These are phyloP conservation scores for Cystobasidium onofrii DNA, from an alignment of 768 basidiomycete species.

Conservation along the genomic window DNA sequence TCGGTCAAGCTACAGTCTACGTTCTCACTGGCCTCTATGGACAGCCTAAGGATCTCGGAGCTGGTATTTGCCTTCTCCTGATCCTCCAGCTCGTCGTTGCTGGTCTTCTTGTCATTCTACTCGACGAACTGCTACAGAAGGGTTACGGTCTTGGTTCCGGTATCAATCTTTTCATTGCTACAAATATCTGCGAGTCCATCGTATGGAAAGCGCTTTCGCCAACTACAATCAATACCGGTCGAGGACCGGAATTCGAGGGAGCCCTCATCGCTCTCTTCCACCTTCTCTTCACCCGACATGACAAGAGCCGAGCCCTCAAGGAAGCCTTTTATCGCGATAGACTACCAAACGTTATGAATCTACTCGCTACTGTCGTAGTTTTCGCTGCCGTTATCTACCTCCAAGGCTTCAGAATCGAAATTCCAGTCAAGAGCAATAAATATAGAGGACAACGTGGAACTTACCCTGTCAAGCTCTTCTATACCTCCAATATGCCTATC, in stretches of 20 bases:
- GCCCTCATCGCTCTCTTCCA: conserved; percentile 95
- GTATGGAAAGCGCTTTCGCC: conserved; percentile 99
- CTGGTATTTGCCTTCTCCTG: conserved; percentile 90
- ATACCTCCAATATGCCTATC: conserved; percentile 99
- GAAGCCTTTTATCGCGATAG: conserved; percentile 98
- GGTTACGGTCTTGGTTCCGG: conserved; percentile 98
- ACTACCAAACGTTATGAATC: conserved; percentile 95
- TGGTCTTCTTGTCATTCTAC: conserved; percentile 90
- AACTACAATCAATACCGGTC: conserved; percentile 93
- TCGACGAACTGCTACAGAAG: conserved; percentile 97
- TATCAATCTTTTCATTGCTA: conserved; percentile 97
- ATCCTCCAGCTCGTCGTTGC: conserved; percentile 93
- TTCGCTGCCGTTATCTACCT: conserved; percentile 95
- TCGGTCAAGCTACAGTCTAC: conserved; percentile 94
- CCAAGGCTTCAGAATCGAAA: conserved; percentile 97
- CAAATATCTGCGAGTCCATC: conserved; percentile 99
- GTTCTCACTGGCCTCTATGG: conserved; percentile 95
- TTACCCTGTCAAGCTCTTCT: conserved; percentile 97
- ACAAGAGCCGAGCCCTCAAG: conserved; percentile 90
- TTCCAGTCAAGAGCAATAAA: conserved; percentile 91
- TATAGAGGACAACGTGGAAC: conserved; percentile 92
- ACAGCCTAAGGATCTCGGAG: conserved; percentile 81
- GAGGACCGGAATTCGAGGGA: conserved; percentile 96
- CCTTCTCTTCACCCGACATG: conserved; percentile 93
- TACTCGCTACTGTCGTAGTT: conserved; percentile 80